phyloP scores from a whole-genome alignment of 495 filamentous ascomycete genomes.

The Aspergillus panamensis region DNA sequence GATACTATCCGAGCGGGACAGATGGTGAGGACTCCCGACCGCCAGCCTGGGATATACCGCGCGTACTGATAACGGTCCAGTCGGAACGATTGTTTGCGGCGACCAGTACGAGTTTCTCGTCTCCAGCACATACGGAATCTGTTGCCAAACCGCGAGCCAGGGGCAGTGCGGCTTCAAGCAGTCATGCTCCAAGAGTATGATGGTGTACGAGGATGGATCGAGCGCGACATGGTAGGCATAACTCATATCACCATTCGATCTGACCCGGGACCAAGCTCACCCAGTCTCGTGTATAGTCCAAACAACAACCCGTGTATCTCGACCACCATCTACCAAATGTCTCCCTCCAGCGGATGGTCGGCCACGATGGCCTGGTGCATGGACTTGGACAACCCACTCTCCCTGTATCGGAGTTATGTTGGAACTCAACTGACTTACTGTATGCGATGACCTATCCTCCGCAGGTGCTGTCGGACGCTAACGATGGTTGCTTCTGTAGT shows the following conservation, averaged over 20 bases:
- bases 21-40: not conserved
- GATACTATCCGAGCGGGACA: constrained; percentile 7
- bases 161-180: constrained; percentile 4
- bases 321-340: constrained; percentile 3
- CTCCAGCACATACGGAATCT: constrained; percentile 10
- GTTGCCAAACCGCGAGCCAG: not conserved
- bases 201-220: constrained; percentile 5
- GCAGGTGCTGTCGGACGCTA: not conserved
- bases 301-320: constrained; percentile 2
- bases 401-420: constrained; percentile 6
- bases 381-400: not conserved
- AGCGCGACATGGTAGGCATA: constrained; percentile 1
- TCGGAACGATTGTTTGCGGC: constrained; percentile 12
- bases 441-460: not conserved
- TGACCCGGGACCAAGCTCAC: not conserved
- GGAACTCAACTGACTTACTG: constrained; percentile 2
- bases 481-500: not conserved
- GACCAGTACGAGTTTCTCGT: constrained; percentile 5
- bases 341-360: not conserved
- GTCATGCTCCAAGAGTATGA: not conserved
- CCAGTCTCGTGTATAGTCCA: not conserved
- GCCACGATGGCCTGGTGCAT: constrained; percentile 13
- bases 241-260: not conserved
- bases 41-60: not conserved
- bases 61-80: not conserved